Base-by-base conservation (phyloP, 2,329 filamentous ascomycete species). In the Pseudonectria foliicola region DNA sequence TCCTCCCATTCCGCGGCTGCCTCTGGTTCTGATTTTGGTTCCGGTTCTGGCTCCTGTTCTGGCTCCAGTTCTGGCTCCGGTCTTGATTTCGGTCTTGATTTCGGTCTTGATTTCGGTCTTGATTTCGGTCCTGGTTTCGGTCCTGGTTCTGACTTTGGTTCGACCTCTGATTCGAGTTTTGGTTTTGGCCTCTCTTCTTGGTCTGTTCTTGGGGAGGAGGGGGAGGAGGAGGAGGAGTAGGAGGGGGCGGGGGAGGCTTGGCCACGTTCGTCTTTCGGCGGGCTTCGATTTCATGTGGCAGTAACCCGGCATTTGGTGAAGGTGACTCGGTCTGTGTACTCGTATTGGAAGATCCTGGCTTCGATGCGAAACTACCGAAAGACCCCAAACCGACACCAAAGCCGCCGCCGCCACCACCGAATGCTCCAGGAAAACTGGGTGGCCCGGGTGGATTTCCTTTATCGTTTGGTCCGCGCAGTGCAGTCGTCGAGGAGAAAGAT, bases 251-350 rank as follows among this genome's bases (percentile, higher is more conserved):
- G 14, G 49, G 18, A 21, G 18, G 18, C 18, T 21, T 8, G 18
- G 18, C 18, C 18, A 6, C 8, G 18, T 21, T 42, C 33, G 53
- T 49, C 31, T 46, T 53, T 33, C 51, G 35, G 8, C 59, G 57
- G 25, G 63, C 63, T 25, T 55, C 54, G n/a, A 45, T 31, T 36
- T 66, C 63, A 29, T 66, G 62, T 3, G 62, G 63, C 6, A 66
- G 53, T 25, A 66, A 46, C 2, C 47, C 48, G 4, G 35, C 29
- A 3, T 33, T 27, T n/a, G 35, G 13, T n/a, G 10, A 29, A 24
- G 38, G 28, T 18, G 30, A 30, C 6, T 13, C 14, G 3, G 40
- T 33, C 6, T 33, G n/a, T 6, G 31, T 31, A 12, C 42, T 18
- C 34, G 37, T 43, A 33, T 44, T 35, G 40, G 49, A 58, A 34